phyloP scores from a whole-genome alignment of 768 basidiomycete genomes.

The Boletus eberwhitei region DNA sequence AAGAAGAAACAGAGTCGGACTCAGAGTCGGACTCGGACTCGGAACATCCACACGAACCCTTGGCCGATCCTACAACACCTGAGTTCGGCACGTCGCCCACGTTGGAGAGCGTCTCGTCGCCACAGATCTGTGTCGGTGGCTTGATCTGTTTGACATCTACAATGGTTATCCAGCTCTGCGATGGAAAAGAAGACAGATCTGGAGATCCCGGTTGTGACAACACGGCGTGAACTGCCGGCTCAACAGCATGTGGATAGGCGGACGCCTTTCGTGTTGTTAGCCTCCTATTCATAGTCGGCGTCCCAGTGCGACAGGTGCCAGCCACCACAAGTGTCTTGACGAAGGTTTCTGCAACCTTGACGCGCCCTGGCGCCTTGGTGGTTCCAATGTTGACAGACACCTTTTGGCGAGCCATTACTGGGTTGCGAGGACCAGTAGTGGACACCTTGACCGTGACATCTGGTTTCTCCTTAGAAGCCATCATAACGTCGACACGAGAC shows the following conservation, averaged over 20 bases:
- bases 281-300: background rate
- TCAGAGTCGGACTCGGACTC: background rate
- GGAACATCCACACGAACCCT: background rate
- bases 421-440: background rate
- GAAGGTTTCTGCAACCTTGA: background rate
- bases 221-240: too few species aligned
- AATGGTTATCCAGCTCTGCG: constrained; percentile 1
- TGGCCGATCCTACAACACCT: too few species aligned
- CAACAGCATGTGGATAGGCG: background rate
- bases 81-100: too few species aligned
- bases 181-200: constrained; percentile 3
- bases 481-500: background rate
- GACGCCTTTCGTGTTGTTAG: background rate
- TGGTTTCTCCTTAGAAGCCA: background rate
- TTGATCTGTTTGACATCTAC: background rate
- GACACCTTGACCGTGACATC: background rate
- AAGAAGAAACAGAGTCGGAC: background rate
- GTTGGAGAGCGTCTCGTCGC: background rate
- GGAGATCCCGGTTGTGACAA: background rate
- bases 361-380: background rate
- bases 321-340: background rate
- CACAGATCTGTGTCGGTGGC: background rate
- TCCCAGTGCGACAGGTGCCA: background rate
- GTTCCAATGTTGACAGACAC: background rate
- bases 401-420: background rate